These are phyloP conservation scores for Kalaharituber pfeilii DNA, from an alignment of 2,329 filamentous ascomycete species.

Conservation along the genomic window DNA sequence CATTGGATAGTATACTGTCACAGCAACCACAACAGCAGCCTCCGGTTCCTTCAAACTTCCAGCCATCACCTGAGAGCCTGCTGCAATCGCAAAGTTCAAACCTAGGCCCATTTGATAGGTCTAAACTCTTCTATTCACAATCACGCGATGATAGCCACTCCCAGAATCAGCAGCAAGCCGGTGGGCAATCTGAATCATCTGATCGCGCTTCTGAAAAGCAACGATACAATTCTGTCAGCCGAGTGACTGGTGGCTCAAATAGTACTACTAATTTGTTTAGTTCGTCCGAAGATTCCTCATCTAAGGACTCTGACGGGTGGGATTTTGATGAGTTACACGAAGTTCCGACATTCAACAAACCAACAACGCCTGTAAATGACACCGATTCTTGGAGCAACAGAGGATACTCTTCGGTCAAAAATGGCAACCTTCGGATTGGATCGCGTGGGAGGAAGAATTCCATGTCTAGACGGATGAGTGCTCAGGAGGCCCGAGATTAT, in stretches of 20 bases:
- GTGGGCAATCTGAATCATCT: neutral
- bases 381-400: neutral
- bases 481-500: slow-evolving; percentile 33
- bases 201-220: neutral
- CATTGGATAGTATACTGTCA: too few species aligned
- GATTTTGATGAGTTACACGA: slow-evolving; percentile 67
- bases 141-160: neutral
- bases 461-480: slow-evolving; percentile 50
- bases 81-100: slow-evolving; percentile 2
- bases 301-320: slow-evolving; percentile 58
- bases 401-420: neutral
- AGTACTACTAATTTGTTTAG: neutral
- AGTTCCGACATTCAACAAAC: neutral
- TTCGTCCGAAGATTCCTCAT: slow-evolving; percentile 11
- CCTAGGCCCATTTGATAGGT: slow-evolving; percentile 8
- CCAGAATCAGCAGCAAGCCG: neutral
- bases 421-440: slow-evolving; percentile 40
- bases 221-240: neutral
- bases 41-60: slow-evolving; percentile 41
- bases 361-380: neutral
- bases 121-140: neutral
- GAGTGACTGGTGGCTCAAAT: neutral
- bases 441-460: slow-evolving; percentile 69
- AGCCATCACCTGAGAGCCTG: slow-evolving; percentile 32
- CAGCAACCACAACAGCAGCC: slow-evolving; percentile 35